Evolutionary conservation across 257 asterid genomes (phyloP), one percentile per base, ranked within the genome.

Genomic region (Solanum verrucosum): DNA sequence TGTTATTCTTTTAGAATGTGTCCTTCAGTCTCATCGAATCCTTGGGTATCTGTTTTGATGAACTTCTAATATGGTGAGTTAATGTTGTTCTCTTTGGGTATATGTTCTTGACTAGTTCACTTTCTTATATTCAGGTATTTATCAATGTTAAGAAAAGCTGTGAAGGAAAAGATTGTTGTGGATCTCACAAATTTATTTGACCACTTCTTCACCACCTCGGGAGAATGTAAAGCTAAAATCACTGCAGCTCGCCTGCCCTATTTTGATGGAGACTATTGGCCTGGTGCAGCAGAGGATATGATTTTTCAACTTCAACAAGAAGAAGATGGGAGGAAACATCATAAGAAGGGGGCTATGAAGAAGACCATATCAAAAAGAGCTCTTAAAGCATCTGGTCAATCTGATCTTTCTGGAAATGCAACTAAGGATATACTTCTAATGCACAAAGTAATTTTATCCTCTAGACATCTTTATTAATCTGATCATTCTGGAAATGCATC

Each of bases 181-280:
- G 98, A 93, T 67, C 98, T 97, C 86, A 94, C 99, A 71, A 97
- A 97, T 92, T 90, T 97, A 88, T 95, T 93, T 63, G 99, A 96
- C 49, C 98, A 96, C 90, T 95, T 97, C 92, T 96, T 97, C 91
- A 91, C 92, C 75, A 89, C 96, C 65, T 83, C 91, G 9, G 99
- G 99, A 38, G 99, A 97, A 90, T 91, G 97, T 91, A 97, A 92
- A 90, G 98, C 99, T 81, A 97, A 94, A 93, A 96, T 96, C 75
- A 96, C 99, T 86, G 99, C 99, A 60, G 91, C 98, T 74, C 97
- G 98, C 88, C 92, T 97, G 90, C 99, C 99, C 44, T 96, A 97
- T 88, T 97, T 97, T 87, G 99, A 97, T 90, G 99, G 99, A 86
- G 99, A 97, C 90, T 96, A 97, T 90, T 97, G 99, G 99, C 99